Percentiles rank a stretch among this genome's conserved stretches.
Evolutionary conservation across 2,329 filamentous ascomycete genomes (phyloP).

Genomic region (Penicillium sp.): DNA sequence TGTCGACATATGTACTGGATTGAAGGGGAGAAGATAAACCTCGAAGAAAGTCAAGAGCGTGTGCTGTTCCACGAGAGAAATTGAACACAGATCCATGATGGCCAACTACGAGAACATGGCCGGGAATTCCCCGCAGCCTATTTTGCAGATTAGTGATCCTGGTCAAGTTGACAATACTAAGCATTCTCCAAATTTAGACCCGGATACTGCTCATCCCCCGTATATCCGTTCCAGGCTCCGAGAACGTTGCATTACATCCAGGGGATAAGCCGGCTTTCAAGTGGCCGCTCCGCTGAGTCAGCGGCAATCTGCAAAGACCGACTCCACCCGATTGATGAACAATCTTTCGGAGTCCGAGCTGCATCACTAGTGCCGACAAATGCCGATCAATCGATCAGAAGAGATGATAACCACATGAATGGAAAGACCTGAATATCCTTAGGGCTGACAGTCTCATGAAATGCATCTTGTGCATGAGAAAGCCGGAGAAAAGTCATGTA

Average conservation of each 20-base stretch:
- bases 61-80: not conserved
- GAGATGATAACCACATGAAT: not conserved
- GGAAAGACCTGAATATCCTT: not conserved
- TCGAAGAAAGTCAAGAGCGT: not conserved
- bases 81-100: not conserved
- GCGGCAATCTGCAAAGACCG: not conserved
- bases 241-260: no score
- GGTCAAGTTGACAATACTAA: not conserved
- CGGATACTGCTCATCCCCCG: no score
- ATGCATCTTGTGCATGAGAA: not conserved
- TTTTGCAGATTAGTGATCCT: not conserved
- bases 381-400: not conserved
- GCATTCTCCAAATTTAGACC: no score
- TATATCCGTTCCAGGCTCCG: no score
- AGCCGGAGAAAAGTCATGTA: not conserved
- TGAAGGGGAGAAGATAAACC: no score
- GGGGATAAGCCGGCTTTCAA: not conserved
- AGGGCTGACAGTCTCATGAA: not conserved
- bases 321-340: not conserved
- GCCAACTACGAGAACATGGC: not conserved
- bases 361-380: not conserved
- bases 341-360: not conserved
- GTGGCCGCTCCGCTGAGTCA: not conserved
- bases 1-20: no score
- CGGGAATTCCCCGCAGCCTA: not conserved